phyloP scores from a whole-genome alignment of 306 rosid species.

The Quercus mongolica region DNA sequence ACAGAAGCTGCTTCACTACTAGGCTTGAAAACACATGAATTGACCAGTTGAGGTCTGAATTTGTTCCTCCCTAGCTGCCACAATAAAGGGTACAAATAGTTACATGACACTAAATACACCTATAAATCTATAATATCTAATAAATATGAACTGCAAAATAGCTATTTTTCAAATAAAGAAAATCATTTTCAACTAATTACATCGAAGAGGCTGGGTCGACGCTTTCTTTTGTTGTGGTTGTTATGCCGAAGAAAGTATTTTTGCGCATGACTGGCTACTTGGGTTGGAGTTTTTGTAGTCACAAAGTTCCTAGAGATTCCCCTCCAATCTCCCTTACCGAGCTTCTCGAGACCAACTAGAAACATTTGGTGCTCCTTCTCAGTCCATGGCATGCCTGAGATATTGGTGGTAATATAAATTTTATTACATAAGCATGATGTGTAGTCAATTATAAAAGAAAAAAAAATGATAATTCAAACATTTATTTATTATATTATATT shows the following conservation, averaged over 20 bases:
- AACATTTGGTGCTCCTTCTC: slow-evolving; percentile 81
- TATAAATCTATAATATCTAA: no score
- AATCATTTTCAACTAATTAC: slow-evolving; percentile 23
- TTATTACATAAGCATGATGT: no score
- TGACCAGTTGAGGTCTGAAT: neutral
- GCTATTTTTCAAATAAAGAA: no score
- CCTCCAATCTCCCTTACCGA: slow-evolving; percentile 94
- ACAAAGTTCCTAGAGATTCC: slow-evolving; percentile 76
- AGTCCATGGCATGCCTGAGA: slow-evolving; percentile 78
- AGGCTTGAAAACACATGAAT: neutral
- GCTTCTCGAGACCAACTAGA: slow-evolving; percentile 69
- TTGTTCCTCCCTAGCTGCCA: slow-evolving; percentile 1
- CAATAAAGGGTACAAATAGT: neutral
- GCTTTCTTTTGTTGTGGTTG: slow-evolving; percentile 47
- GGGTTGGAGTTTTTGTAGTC: slow-evolving; percentile 82
- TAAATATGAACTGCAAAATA: no score
- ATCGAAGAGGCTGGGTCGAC: slow-evolving; percentile 82
- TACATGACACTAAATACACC: no score
- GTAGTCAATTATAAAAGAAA: no score
- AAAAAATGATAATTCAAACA: no score
- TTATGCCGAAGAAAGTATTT: slow-evolving; percentile 69
- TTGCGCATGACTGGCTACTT: slow-evolving; percentile 98
- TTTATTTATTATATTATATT: no score
- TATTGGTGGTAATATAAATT: no score
- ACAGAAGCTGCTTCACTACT: neutral